Percentiles rank a stretch among this genome's conserved stretches.
phyloP scores from a whole-genome alignment of 306 rosid species.

The Acacia confusa region DNA sequence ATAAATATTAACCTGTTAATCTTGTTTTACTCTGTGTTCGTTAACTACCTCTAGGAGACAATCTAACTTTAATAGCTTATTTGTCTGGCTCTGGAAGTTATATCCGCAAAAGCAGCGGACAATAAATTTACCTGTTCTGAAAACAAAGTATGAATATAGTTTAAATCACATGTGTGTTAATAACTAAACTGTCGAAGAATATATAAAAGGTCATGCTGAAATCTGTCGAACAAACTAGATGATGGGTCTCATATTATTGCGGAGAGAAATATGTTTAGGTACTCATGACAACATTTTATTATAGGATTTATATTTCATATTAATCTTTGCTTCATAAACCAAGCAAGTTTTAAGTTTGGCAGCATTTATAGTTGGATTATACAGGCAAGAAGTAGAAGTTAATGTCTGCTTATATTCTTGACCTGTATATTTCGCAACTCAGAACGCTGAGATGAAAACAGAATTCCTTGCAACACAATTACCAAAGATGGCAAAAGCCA shows the following conservation, averaged over 20 bases:
- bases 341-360: neutral
- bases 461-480: conserved; percentile 63
- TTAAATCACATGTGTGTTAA: neutral
- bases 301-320: neutral
- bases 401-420: conserved; percentile 45
- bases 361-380: neutral
- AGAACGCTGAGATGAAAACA: conserved; percentile 63
- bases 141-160: neutral
- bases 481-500: conserved; percentile 53
- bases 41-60: neutral
- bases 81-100: neutral
- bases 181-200: neutral
- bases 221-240: neutral
- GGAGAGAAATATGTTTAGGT: neutral
- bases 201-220: neutral
- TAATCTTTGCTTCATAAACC: neutral
- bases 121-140: neutral
- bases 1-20: neutral
- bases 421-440: conserved; percentile 34
- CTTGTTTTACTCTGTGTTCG: neutral
- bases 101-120: neutral
- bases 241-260: neutral
- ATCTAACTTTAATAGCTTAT: neutral
- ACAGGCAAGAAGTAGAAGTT: conserved; percentile 34
- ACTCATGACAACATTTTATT: neutral